Conservation (phyloP, 163 green algal species). For the Chlorella variabilis region DNA sequence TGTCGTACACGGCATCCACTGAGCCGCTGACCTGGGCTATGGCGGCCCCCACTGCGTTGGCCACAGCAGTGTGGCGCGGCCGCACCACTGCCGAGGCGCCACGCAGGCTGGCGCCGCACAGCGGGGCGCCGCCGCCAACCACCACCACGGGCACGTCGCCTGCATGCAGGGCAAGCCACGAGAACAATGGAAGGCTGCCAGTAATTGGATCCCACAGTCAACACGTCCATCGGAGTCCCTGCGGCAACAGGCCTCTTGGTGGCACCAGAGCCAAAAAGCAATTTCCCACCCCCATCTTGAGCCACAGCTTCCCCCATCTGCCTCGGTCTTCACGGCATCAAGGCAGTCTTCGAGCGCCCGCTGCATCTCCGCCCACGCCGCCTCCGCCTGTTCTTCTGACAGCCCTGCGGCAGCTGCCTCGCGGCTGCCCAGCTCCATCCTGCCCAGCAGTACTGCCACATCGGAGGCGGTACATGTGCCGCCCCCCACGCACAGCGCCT, state of each 20-base stretch:
- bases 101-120: conserved; percentile 46
- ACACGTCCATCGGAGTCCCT: too few species aligned
- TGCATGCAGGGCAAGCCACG: background rate
- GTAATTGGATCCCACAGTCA: too few species aligned
- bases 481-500: conserved; percentile 39
- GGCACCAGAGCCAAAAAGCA: too few species aligned
- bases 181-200: too few species aligned
- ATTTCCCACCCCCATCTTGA: too few species aligned
- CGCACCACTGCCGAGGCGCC: conserved; percentile 36
- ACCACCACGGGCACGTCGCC: conserved; percentile 52
- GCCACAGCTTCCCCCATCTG: conserved; percentile 24
- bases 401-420: background rate
- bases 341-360: conserved; percentile 22
- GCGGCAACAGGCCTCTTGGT: too few species aligned
- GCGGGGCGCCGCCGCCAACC: conserved; percentile 48
- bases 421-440: conserved; percentile 22
- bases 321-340: conserved; percentile 40
- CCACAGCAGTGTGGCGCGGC: conserved; percentile 47
- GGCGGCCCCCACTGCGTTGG: conserved; percentile 63
- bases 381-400: conserved; percentile 24
- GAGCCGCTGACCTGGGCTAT: conserved; percentile 49
- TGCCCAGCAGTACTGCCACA: conserved; percentile 47
- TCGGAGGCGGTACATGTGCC: conserved; percentile 44
- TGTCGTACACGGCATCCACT: conserved; percentile 39
- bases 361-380: conserved; percentile 50